Percentiles rank a stretch among this genome's conserved stretches.
These are phyloP conservation scores for Neurospora sp. DNA, from an alignment of 495 filamentous ascomycete genomes.

Conservation along the genomic window DNA sequence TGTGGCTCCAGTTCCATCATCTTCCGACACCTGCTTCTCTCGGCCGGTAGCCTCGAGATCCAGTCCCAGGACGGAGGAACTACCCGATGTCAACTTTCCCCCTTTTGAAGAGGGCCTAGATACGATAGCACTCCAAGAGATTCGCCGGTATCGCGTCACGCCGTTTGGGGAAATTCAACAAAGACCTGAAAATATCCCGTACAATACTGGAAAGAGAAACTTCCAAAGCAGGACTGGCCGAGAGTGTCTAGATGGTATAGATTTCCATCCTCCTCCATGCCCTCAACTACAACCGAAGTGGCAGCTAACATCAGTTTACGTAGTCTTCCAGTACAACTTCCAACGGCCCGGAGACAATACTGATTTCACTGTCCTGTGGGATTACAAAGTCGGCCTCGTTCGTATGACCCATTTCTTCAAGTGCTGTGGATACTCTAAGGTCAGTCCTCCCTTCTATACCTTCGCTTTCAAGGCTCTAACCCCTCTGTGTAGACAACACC, in stretches of 20 bases:
- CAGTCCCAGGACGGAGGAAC: conserved; percentile 42
- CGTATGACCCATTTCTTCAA: conserved; percentile 94
- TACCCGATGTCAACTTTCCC: conserved; percentile 45
- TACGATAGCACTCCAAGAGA: conserved; percentile 40
- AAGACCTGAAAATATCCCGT: conserved; percentile 73
- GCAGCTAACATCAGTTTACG: neutral
- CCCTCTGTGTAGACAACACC: conserved; percentile 57
- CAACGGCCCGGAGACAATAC: conserved; percentile 54
- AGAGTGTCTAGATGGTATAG: conserved; percentile 76
- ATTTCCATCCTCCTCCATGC: neutral
- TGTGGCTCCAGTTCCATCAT: conserved; percentile 15
- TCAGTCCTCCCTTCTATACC: conserved; percentile 19
- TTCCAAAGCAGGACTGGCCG: conserved; percentile 78
- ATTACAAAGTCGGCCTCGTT: conserved; percentile 92
- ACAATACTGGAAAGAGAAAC: conserved; percentile 83
- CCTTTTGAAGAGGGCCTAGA: conserved; percentile 52
- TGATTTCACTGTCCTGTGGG: conserved; percentile 81
- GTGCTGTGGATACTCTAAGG: conserved; percentile 77
- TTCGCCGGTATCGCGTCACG: conserved; percentile 51
- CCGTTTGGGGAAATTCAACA: conserved; percentile 59
- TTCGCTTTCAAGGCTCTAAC: neutral
- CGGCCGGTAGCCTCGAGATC: conserved; percentile 12
- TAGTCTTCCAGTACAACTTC: conserved; percentile 92
- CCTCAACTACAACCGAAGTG: neutral
- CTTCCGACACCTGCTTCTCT: conserved; percentile 11